Percentiles rank a stretch among this genome's conserved stretches.
Evolutionary conservation across 2,329 filamentous ascomycete species (phyloP).

Genomic region (Lasiodiplodia sp.): DNA sequence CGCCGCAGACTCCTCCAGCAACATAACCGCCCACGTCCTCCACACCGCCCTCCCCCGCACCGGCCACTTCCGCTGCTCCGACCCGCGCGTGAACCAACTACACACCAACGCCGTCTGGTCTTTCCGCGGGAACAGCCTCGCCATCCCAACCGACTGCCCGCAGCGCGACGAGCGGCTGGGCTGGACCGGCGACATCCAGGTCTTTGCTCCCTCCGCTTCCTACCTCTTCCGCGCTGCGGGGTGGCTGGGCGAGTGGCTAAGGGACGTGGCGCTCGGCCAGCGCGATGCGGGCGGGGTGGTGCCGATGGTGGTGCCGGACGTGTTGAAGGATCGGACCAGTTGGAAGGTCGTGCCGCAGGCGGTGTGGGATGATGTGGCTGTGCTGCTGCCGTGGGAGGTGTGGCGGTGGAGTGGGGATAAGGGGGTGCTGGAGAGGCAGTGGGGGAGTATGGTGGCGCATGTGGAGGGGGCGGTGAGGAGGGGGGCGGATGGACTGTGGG

Average conservation of each 20-base stretch:
- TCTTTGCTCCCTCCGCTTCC: slow-evolving; percentile 60
- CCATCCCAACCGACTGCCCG: slow-evolving; percentile 65
- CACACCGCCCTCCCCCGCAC: slow-evolving; percentile 62
- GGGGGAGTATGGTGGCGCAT: slow-evolving; percentile 47
- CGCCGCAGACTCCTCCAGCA: slow-evolving; percentile 30
- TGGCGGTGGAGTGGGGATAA: slow-evolving; percentile 46
- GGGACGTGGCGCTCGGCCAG: slow-evolving; percentile 54
- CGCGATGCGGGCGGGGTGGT: slow-evolving; percentile 35
- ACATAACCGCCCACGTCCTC: slow-evolving; percentile 51
- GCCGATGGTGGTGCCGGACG: slow-evolving; percentile 35
- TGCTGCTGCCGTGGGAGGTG: slow-evolving; percentile 47
- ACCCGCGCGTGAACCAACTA: slow-evolving; percentile 61
- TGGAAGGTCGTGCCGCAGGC: slow-evolving; percentile 37
- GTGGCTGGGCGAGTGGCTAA: slow-evolving; percentile 60
- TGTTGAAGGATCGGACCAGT: slow-evolving; percentile 13
- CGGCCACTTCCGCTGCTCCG: slow-evolving; percentile 61
- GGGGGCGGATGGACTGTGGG: slow-evolving; percentile 46
- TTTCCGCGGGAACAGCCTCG: slow-evolving; percentile 66
- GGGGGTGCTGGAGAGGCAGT: slow-evolving; percentile 46
- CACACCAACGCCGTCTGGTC: slow-evolving; percentile 64
- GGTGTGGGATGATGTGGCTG: slow-evolving; percentile 50
- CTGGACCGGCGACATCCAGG: slow-evolving; percentile 62
- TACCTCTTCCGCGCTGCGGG: slow-evolving; percentile 63
- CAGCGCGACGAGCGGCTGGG: slow-evolving; percentile 63
- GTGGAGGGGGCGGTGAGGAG: slow-evolving; percentile 46